Evolutionary conservation across 2,329 filamentous ascomycete species (phyloP), one percentile per base, ranked within the genome.

Genomic region (Aspergillus niger): DNA sequence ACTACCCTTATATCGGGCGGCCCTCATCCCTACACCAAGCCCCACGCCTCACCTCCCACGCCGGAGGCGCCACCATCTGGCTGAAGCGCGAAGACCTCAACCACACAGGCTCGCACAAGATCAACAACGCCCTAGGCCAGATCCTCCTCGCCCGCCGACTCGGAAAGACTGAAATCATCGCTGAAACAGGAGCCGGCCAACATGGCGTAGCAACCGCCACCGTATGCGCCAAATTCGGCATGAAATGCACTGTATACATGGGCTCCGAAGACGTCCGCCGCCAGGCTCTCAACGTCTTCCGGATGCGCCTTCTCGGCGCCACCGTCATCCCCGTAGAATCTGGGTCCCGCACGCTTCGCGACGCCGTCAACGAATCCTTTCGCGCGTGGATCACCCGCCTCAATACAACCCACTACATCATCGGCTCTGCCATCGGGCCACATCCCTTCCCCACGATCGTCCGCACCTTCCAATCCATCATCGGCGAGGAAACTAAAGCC

Each of bases 191-290:
- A 63, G 93, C 93, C 49, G 95, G 94, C 26, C 93, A 98, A 79
- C 94, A 98, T 76, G 94, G 95, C 79, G 93, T 98, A 20, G 94
- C 94, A 2, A 97, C 94, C 11, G 95, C 95, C 1, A 98, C 94
- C 0, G 90, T 97, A 22, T 98, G 94, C 71, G 95, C 95, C 69
- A 96, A 96, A 78, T 97, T 99, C 71, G 91, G 91, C 71, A 93
- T 98, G 91, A 90, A 94, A 76, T 98, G 95, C 74, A 97, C 92
- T 13, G 89, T 98, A 55, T 97, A 92, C 79, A 98, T 99, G 95
- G 95, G 95, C 66, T 91, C 92, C 44, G 93, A 97, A 79, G 95
- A 99, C 71, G 92, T 97, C 44, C 88, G 92, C 55, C 87, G 93
- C 66, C 94, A 98, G 76, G 92, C 94, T 0, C 83, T 97, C 60